phyloP scores from a whole-genome alignment of 148 eudicot genomes.

The Tetragonia tetragonoides region DNA sequence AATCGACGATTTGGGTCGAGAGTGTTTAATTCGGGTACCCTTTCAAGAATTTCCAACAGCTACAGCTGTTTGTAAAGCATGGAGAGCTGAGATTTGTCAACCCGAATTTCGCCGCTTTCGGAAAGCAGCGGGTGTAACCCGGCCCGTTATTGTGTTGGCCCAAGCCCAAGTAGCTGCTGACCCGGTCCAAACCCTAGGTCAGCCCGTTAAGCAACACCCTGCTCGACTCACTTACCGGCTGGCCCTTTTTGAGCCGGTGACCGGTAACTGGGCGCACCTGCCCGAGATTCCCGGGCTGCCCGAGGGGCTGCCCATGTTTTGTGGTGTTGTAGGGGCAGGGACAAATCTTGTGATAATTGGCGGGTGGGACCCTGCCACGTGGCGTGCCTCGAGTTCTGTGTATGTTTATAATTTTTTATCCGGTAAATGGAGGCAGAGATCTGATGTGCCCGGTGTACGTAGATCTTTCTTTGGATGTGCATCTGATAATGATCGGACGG shows the following conservation, averaged over 20 bases:
- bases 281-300: slow-evolving; percentile 43
- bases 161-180: slow-evolving; percentile 41
- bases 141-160: slow-evolving; percentile 45
- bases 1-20: slow-evolving; percentile 55
- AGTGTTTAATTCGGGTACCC: slow-evolving; percentile 59
- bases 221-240: slow-evolving; percentile 45
- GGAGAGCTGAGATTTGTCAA: slow-evolving; percentile 44
- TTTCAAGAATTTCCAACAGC: slow-evolving; percentile 43
- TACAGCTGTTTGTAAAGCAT: slow-evolving; percentile 40
- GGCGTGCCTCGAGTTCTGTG: slow-evolving; percentile 44
- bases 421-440: slow-evolving; percentile 66
- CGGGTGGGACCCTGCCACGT: slow-evolving; percentile 73
- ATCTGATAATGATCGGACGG: slow-evolving; percentile 46
- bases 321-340: slow-evolving; percentile 59
- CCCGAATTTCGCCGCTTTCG: slow-evolving; percentile 45
- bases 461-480: slow-evolving; percentile 63
- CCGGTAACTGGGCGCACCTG: slow-evolving; percentile 48
- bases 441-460: slow-evolving; percentile 61
- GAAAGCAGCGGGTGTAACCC: slow-evolving; percentile 39
- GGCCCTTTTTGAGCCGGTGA: slow-evolving; percentile 43
- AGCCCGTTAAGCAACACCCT: slow-evolving; percentile 18
- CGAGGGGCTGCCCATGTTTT: slow-evolving; percentile 65
- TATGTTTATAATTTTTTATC: slow-evolving; percentile 47
- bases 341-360: slow-evolving; percentile 65
- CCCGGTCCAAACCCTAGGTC: slow-evolving; percentile 19